A percentile compares a stretch with the other conserved stretches of the same genome.
Evolutionary conservation across 2,329 filamentous ascomycete genomes (phyloP).

Genomic region (Penicillium sp.): DNA sequence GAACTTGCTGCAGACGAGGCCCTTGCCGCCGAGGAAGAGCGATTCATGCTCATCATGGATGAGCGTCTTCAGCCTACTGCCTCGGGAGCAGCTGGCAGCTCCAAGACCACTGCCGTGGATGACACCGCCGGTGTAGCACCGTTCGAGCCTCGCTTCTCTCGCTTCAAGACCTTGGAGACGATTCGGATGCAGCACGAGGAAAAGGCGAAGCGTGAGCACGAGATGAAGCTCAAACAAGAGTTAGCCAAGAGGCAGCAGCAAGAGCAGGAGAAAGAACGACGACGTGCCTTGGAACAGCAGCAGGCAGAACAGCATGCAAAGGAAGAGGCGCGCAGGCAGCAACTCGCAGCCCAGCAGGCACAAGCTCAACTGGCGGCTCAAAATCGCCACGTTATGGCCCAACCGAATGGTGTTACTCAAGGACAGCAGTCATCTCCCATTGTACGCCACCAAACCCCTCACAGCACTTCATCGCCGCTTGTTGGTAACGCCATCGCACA

Average conservation of each 20-base stretch:
- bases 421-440: slow-evolving; percentile 55
- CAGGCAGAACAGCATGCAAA: slow-evolving; percentile 53
- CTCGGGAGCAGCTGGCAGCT: slow-evolving; percentile 62
- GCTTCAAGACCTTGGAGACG: slow-evolving; percentile 88
- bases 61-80: slow-evolving; percentile 73
- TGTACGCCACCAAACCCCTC: slow-evolving; percentile 55
- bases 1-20: slow-evolving; percentile 96
- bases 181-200: slow-evolving; percentile 81
- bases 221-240: slow-evolving; percentile 57
- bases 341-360: slow-evolving; percentile 54
- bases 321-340: slow-evolving; percentile 48
- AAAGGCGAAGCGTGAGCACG: slow-evolving; percentile 60
- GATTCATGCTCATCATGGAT: slow-evolving; percentile 91
- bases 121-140: slow-evolving; percentile 72
- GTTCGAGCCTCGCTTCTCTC: slow-evolving; percentile 85
- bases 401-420: slow-evolving; percentile 50
- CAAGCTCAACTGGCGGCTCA: slow-evolving; percentile 52
- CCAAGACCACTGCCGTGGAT: slow-evolving; percentile 72
- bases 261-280: slow-evolving; percentile 57
- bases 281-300: slow-evolving; percentile 51
- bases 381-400: slow-evolving; percentile 59
- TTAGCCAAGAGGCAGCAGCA: slow-evolving; percentile 55
- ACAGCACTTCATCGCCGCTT: slow-evolving; percentile 53
- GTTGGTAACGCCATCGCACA: slow-evolving; percentile 47
- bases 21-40: slow-evolving; percentile 83